phyloP scores from a whole-genome alignment of 768 basidiomycete genomes.

The Kwoniella newhampshirensis region DNA sequence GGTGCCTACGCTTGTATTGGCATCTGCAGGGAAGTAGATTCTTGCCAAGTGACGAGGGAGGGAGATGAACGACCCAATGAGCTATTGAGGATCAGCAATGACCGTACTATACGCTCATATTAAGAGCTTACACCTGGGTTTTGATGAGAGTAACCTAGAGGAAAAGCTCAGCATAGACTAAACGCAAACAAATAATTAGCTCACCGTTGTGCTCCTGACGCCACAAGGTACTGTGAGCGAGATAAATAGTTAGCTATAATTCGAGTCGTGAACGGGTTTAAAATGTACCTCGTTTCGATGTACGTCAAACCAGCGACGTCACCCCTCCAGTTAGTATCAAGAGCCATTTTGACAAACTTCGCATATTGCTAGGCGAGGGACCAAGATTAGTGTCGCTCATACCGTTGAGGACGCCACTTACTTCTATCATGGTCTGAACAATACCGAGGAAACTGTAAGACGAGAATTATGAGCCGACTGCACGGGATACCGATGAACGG shows the following conservation, averaged over 20 bases:
- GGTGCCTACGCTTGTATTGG: conserved; percentile 79
- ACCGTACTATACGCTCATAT: conserved; percentile 47
- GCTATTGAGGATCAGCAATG: conserved; percentile 54
- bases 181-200: not conserved
- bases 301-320: conserved; percentile 57
- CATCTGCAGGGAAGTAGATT: conserved; percentile 75
- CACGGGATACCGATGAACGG: not conserved
- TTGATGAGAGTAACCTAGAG: conserved; percentile 70
- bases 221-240: conserved; percentile 64
- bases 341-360: conserved; percentile 82
- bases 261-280: too few species aligned
- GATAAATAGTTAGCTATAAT: not conserved
- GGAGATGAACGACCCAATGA: conserved; percentile 81
- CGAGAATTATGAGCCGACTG: not conserved
- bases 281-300: conserved; percentile 63
- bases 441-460: conserved; percentile 71
- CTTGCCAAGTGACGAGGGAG: conserved; percentile 60
- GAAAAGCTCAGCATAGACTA: too few species aligned
- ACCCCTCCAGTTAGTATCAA: conserved; percentile 66
- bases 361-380: conserved; percentile 58
- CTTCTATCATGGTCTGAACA: conserved; percentile 72
- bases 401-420: not conserved
- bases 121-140: conserved; percentile 35
- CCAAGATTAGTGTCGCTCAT: not conserved
- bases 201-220: conserved; percentile 69